These are phyloP conservation scores for Monoraphidium neglectum DNA, from an alignment of 139 green algal genomes.

Conservation along the genomic window DNA sequence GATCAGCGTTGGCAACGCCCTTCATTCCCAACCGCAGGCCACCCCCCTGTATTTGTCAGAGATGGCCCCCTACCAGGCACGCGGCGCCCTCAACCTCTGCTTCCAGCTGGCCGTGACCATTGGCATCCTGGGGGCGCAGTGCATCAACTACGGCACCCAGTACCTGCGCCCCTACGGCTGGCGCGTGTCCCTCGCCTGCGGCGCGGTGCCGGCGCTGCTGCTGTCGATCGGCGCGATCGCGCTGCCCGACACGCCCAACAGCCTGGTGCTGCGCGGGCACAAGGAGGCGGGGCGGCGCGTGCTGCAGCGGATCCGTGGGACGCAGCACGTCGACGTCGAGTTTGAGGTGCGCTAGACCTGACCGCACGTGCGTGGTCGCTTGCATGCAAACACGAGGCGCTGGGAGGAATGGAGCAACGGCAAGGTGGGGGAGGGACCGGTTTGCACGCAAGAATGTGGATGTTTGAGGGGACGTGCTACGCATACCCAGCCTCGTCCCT, in stretches of 20 bases:
- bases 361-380: background rate
- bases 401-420: no score
- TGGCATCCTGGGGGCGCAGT: slow-evolving; percentile 58
- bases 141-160: slow-evolving; percentile 70
- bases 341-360: background rate
- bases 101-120: slow-evolving; percentile 72
- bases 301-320: slow-evolving; percentile 58
- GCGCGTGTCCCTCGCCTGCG: slow-evolving; percentile 57
- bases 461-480: no score
- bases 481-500: no score
- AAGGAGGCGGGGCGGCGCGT: slow-evolving; percentile 42
- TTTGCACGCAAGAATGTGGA: no score
- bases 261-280: slow-evolving; percentile 65
- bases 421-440: no score
- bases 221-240: slow-evolving; percentile 62
- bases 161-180: slow-evolving; percentile 51
- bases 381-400: background rate
- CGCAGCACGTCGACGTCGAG: slow-evolving; percentile 42
- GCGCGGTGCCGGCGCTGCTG: slow-evolving; percentile 48
- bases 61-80: slow-evolving; percentile 47
- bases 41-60: slow-evolving; percentile 55
- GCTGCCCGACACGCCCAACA: slow-evolving; percentile 81
- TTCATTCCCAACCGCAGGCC: slow-evolving; percentile 24
- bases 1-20: background rate
- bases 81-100: slow-evolving; percentile 55